Conservation (phyloP, 2,329 filamentous ascomycete species). For the Monosporascus sp. region DNA sequence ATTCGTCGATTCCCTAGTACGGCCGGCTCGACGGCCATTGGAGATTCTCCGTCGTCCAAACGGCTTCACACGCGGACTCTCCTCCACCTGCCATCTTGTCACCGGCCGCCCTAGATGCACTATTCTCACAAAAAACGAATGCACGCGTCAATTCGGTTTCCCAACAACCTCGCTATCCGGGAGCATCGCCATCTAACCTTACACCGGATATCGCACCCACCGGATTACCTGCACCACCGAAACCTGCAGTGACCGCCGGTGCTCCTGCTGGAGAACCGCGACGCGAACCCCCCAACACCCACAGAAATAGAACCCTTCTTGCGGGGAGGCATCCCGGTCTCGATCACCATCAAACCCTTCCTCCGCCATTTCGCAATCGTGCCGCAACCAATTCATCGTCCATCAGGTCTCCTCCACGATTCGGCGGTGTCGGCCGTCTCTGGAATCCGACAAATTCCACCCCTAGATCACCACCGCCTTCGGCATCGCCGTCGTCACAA, state of each 20-base stretch:
- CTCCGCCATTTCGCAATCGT: constrained; percentile 41
- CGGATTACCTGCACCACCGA: constrained; percentile 1
- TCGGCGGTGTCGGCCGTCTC: constrained; percentile 43
- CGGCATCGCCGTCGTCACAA: constrained; percentile 13
- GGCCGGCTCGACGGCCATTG: constrained; percentile 21
- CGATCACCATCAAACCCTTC: constrained; percentile 17
- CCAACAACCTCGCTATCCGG: constrained; percentile 11
- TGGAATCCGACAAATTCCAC: constrained; percentile 60
- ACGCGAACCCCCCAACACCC: neutral
- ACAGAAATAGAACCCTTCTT: constrained; percentile 17
- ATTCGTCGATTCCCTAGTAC: neutral
- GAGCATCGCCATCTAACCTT: neutral
- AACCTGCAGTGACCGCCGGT: constrained; percentile 3
- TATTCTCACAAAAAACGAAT: constrained; percentile 1
- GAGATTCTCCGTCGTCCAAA: constrained; percentile 17
- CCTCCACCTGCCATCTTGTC: constrained; percentile 17
- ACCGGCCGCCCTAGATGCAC: constrained; percentile 25
- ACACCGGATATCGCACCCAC: neutral
- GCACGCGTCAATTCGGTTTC: constrained; percentile 6
- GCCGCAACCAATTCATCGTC: constrained; percentile 22
- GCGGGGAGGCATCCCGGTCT: constrained; percentile 11
- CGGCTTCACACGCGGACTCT: constrained; percentile 27
- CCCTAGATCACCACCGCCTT: constrained; percentile 31
- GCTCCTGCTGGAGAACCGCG: constrained; percentile 4
- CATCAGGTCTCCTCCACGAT: constrained; percentile 32